Evolutionary conservation across 768 basidiomycete genomes (phyloP), one percentile per base, ranked within the genome.

Genomic region (Dioszegia hungarica): DNA sequence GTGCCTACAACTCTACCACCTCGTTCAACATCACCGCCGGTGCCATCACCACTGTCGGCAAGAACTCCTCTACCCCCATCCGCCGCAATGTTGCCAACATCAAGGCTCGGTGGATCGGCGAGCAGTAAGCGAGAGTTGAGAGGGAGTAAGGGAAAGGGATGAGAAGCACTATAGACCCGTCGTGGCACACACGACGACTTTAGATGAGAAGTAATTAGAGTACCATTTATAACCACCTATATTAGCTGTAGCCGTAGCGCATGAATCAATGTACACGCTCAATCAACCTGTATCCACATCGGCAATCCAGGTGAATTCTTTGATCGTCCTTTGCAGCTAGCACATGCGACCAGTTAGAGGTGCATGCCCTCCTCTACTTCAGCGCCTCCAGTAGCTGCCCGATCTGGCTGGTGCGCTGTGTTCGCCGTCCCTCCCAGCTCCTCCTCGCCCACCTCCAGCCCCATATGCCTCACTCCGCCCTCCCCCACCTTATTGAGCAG

Each of bases 1-100:
- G 66, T 17, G 72, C 70, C 12, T 61, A 58, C 63, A 74, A 74
- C 66, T 64, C 62, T 14, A 64, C 70, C 17, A 61, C 58, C 43
- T 22, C 46, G 19, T 62, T 41, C 63, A 67, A 59, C 62, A 58
- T 63, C 39, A 67, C 64, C 33, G 51, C 53, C 25, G 59, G 53
- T 20, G 65, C 60, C 54, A 60, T 51, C 31, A 52, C 61, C 25
- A 31, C 36, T 27, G n/a, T 48, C 20, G 39, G 47, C 46, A 52
- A 51, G 37, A 38, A 25, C 54, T 55, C 59, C 31, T 36, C 46
- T 27, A 41, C 54, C 24, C 36, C 48, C 46, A 50, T 43, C 22
- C 17, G 50, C 49, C 28, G 54, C 15, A 54, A 46, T 20, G 49
- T 56, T 39, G 52, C 48, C 54, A 45, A 24, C 25, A 54, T 60